phyloP scores from a whole-genome alignment of 1,284 basidiomycete species.

The Heterobasidion parviporum region DNA sequence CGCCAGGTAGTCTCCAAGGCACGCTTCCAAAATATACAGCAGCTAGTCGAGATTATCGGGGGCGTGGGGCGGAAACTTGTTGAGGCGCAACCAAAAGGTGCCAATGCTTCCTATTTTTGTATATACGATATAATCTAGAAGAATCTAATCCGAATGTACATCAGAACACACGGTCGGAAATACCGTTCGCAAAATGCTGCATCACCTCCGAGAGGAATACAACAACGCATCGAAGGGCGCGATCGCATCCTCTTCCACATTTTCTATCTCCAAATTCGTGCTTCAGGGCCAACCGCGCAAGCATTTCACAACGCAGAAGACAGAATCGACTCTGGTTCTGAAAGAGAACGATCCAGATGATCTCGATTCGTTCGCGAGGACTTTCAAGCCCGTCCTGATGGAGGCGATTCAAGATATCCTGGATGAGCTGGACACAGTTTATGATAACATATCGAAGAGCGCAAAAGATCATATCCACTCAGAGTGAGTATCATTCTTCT shows the following conservation, averaged over 20 bases:
- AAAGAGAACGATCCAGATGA: constrained; percentile 66
- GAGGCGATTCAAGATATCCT: constrained; percentile 91
- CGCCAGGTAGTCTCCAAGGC: constrained; percentile 86
- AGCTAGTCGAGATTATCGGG: constrained; percentile 78
- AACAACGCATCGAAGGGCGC: constrained; percentile 51
- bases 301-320: constrained; percentile 40
- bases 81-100: constrained; percentile 91
- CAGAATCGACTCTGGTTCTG: constrained; percentile 43
- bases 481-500: constrained; percentile 50
- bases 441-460: constrained; percentile 91
- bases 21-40: constrained; percentile 81
- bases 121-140: constrained; percentile 1
- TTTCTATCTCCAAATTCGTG: constrained; percentile 74
- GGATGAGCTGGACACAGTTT: constrained; percentile 93
- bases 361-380: constrained; percentile 64
- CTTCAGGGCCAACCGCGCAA: constrained; percentile 66
- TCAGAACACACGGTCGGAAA: constrained; percentile 92
- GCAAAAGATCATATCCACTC: constrained; percentile 96
- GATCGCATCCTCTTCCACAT: constrained; percentile 29
- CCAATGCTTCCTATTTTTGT: constrained; percentile 8
- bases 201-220: constrained; percentile 92
- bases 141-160: constrained; percentile 3
- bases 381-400: constrained; percentile 74
- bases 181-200: constrained; percentile 85
- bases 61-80: constrained; percentile 74